phyloP scores from a whole-genome alignment of 2,329 filamentous ascomycete species.

The Trichophyton verrucosum region DNA sequence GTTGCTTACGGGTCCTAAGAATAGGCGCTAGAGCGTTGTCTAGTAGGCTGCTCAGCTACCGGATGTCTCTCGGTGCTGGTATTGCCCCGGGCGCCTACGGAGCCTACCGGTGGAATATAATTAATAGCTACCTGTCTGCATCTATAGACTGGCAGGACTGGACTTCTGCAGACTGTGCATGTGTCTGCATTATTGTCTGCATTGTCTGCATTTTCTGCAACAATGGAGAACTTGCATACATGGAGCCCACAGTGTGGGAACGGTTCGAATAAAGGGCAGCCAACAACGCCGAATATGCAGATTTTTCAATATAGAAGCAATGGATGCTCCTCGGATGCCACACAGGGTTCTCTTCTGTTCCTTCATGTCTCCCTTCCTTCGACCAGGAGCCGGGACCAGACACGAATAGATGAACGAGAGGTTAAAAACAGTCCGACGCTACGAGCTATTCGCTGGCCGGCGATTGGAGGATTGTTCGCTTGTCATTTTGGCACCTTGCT shows the following conservation, averaged over 20 bases:
- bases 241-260: no score
- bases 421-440: background rate
- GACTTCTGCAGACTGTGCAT: background rate
- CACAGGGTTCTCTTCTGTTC: background rate
- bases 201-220: background rate
- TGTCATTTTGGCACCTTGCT: background rate
- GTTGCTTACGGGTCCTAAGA: background rate
- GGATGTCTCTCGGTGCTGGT: background rate
- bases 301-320: no score
- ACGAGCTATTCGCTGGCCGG: background rate
- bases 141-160: background rate
- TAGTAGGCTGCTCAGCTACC: background rate
- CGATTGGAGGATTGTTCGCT: slow-evolving; percentile 1
- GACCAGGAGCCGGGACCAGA: background rate
- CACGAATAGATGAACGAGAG: background rate
- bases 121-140: background rate
- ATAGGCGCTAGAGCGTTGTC: background rate
- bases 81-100: slow-evolving; percentile 4
- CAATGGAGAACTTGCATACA: background rate
- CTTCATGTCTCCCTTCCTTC: background rate
- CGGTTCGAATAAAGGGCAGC: no score
- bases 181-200: background rate
- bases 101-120: background rate
- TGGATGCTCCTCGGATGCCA: background rate
- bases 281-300: no score